Conservation (phyloP, 2,329 filamentous ascomycete genomes). For the Colletotrichum chrysophilum region DNA sequence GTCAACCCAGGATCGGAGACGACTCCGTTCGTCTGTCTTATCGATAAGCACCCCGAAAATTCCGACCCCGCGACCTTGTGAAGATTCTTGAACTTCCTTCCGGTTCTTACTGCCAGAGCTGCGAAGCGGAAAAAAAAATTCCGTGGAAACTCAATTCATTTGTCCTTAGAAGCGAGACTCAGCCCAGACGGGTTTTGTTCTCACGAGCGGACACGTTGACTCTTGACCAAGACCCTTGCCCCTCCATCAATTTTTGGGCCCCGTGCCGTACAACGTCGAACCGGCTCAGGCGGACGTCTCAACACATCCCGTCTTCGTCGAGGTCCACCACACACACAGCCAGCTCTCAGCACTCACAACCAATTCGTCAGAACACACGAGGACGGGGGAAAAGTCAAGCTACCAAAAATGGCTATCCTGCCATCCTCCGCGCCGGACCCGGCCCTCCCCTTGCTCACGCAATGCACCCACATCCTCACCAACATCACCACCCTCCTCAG, state of each 20-base stretch:
- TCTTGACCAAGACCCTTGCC: neutral
- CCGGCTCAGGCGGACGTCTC: neutral
- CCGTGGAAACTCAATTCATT: neutral
- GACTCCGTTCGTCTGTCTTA: neutral
- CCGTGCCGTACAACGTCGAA: neutral
- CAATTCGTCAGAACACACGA: neutral
- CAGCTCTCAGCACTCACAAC: neutral
- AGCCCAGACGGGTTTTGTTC: neutral
- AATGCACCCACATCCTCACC: constrained; percentile 11
- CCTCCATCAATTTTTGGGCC: neutral
- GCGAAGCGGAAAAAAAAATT: neutral
- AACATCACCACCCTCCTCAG: constrained; percentile 7
- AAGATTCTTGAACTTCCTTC: neutral
- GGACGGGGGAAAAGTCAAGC: neutral
- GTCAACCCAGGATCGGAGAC: neutral
- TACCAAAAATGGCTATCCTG: neutral
- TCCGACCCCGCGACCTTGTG: neutral
- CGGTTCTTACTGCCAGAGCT: neutral
- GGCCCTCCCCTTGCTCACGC: neutral
- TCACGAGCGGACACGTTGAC: neutral
- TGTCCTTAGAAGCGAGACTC: neutral
- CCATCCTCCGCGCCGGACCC: constrained; percentile 1
- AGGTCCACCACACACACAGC: neutral
- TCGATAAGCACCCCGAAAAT: neutral
- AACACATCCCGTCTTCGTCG: neutral